Base-by-base conservation (phyloP, 495 filamentous ascomycete genomes). In the Penicillium mononematosum region DNA sequence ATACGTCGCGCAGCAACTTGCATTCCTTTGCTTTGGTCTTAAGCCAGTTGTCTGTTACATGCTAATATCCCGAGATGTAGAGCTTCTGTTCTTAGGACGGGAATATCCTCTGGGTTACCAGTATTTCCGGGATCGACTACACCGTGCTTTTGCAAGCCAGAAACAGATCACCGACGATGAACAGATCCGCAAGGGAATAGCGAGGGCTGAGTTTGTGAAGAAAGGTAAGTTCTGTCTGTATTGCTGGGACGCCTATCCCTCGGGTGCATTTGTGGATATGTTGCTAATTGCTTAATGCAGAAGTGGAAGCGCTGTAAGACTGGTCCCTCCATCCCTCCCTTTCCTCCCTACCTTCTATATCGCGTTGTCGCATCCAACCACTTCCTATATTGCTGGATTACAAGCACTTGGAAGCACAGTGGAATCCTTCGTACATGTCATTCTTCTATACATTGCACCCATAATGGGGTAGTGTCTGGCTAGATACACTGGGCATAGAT, bases 271-370 rank as follows among this genome's bases (percentile, higher is more conserved):
- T 45, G 39, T 48, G 24, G 9, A 29, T 19, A 9, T 45, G 11
- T 29, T 44, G 31, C 54, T 61, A 36, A 59, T 43, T 48, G 17
- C 24, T 34, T 3, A 17, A 50, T 56, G 39, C 42, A 88, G 92
- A 97, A 72, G 88, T 97, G 60, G 92, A 96, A 73, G 88, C 92
- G 10, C 69, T 98, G 92, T 97, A 80, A 84, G 89, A 50, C 79
- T 31, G 17, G 27, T 27, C 45, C 45, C 45, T 24, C 17, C 19
- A 20, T 36, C 31, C 20, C 48, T 20, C n/a, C 55, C 16, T 42
- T 17, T 27, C 36, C 43, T n/a, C 42, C 32, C 10, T 39, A 22
- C 32, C 41, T 32, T 17, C 19, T 16, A 39, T 42, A 20, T 45
- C 31, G n/a, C 16, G 8, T 9, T 39, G 36, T 17, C n/a, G n/a